phyloP scores from a whole-genome alignment of 768 basidiomycete genomes.

The Hortiboletus campestris region DNA sequence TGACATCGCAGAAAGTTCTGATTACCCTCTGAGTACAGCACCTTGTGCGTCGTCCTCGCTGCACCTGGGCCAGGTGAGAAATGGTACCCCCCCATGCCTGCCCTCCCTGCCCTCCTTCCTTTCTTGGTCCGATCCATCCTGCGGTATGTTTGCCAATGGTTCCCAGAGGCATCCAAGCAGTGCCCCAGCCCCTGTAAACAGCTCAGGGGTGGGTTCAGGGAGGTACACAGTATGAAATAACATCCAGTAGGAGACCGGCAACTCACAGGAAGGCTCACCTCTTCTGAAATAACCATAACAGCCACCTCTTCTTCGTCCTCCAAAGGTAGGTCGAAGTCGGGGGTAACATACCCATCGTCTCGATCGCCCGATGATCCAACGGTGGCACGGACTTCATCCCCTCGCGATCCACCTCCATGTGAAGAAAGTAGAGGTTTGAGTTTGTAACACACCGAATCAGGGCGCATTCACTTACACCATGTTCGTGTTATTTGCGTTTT shows the following conservation, averaged over 20 bases:
- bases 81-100: no score
- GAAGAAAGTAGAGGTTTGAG: background rate
- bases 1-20: no score
- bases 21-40: no score
- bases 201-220: no score
- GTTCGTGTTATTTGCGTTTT: constrained; percentile 81
- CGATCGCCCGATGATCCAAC: constrained; percentile 43
- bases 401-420: constrained; percentile 24
- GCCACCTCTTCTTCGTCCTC: constrained; percentile 58
- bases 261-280: constrained; percentile 14
- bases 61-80: no score
- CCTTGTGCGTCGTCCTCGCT: no score
- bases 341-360: constrained; percentile 73
- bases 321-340: constrained; percentile 57
- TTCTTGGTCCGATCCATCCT: no score
- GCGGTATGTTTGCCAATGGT: no score
- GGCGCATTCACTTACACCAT: constrained; percentile 24
- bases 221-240: constrained; percentile 1
- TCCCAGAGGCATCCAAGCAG: no score
- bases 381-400: constrained; percentile 17
- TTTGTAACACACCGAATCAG: background rate
- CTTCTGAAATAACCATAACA: constrained; percentile 49
- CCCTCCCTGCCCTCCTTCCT: no score
- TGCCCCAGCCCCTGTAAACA: no score
- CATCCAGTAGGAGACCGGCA: background rate